A percentile compares a stretch with the other conserved stretches of the same genome.
Conservation (phyloP, 441 rosid species). For the Populus hybrid region DNA sequence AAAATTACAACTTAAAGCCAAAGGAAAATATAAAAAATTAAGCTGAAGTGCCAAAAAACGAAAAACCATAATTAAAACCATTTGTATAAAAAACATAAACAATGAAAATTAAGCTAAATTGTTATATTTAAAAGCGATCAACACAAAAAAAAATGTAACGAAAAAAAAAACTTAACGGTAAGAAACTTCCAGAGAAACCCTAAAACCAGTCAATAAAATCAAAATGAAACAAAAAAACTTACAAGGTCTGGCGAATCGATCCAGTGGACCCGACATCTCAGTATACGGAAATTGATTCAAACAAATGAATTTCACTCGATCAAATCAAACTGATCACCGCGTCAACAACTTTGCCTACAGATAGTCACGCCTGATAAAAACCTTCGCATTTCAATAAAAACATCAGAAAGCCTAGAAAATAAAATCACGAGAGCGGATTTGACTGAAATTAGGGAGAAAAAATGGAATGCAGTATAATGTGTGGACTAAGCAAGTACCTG, state of each 20-base stretch:
- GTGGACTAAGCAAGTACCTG: constrained; percentile 6
- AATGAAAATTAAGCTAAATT: not conserved
- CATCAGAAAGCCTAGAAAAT: constrained; percentile 12
- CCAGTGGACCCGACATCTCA: constrained; percentile 71
- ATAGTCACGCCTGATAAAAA: not conserved
- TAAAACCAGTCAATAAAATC: constrained; percentile 2
- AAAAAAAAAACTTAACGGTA: not conserved
- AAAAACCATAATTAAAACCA: too few relatives aligned
- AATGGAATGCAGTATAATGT: not conserved
- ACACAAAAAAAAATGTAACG: not conserved
- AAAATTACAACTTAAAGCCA: not conserved
- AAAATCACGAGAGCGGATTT: not conserved
- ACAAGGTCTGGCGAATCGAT: constrained; percentile 88
- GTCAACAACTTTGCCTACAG: not conserved
- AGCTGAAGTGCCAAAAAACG: not conserved
- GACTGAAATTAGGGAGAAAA: not conserved
- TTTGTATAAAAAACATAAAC: not conserved
- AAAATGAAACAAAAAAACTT: not conserved
- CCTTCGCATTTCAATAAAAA: constrained; percentile 3
- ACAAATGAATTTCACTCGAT: not conserved
- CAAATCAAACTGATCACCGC: not conserved
- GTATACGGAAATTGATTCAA: constrained; percentile 1
- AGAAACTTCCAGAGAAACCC: constrained; percentile 5
- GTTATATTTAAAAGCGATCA: not conserved
- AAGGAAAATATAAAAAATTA: not conserved